Base-by-base conservation (phyloP, 2,329 filamentous ascomycete species). In the Cytospora piceae region DNA sequence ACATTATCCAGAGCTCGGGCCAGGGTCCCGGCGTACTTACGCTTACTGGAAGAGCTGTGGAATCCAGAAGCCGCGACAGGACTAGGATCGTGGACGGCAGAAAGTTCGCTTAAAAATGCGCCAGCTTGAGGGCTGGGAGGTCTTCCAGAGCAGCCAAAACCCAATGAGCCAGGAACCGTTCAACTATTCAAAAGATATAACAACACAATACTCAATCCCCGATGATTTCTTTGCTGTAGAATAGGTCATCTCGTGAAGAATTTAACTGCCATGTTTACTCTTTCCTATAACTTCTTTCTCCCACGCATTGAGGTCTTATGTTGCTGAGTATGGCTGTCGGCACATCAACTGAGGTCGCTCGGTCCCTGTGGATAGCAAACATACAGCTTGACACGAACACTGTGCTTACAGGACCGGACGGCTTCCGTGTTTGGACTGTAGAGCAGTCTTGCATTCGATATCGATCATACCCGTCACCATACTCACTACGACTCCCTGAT, bases 401-500 rank as follows among this genome's bases (percentile, higher is more conserved):
- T 49, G 3, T 22, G 22, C 8, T 24, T 14, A 49, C 46, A 49
- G 9, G 46, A 22, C n/a, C 24, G 46, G 5, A 3, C n/a, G 22
- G n/a, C 34, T 37, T 37, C 34, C 12, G 3, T 37, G 34, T 49
- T 24, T 49, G 11, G 46, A 24, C 6, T 49, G 46, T n/a, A 49
- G n/a, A 24, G 46, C 11, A 49, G 11, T 12, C 12, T 24, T 12
- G n/a, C 46, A 49, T 49, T 22, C 20, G n/a, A 49, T 24, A 22
- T 49, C 20, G 11, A 24, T 24, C 2, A 24, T 49, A 24, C 4
- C 5, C n/a, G 4, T 24, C 9, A 24, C n/a, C n/a, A 24, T 24
- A 14, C 1, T 14, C 46, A 11, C 4, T 49, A 0, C 2, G 11
- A 2, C 1, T 24, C 1, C 1, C 46, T 20, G 9, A 1, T 1